Conservation (phyloP, 768 basidiomycete species). For the Melanogaster broomeanus region DNA sequence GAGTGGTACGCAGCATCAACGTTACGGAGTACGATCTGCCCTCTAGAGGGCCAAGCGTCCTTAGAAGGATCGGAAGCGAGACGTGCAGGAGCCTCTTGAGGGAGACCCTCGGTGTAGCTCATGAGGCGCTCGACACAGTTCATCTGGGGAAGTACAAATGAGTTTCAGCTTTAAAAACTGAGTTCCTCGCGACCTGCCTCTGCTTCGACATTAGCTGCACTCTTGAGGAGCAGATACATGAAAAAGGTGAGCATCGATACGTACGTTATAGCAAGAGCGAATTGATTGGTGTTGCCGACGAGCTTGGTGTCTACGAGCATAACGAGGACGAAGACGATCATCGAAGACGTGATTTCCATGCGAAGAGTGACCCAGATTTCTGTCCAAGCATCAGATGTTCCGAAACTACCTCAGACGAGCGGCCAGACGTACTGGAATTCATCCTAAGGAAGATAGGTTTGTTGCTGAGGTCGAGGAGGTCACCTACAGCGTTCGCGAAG, state of each 20-base stretch:
- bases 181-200: conserved; percentile 13
- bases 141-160: conserved; percentile 15
- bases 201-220: conserved; percentile 28
- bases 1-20: conserved; percentile 75
- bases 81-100: conserved; percentile 21
- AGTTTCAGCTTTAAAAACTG: not conserved
- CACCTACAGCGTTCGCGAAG: conserved; percentile 22
- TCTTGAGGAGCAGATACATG: conserved; percentile 29
- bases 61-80: conserved; percentile 22
- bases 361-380: conserved; percentile 35
- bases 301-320: conserved; percentile 28
- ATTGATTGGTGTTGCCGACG: conserved; percentile 25
- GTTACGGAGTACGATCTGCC: conserved; percentile 64
- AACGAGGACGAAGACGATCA: conserved; percentile 23
- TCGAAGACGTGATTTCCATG: conserved; percentile 30
- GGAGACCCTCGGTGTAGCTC: conserved; percentile 23
- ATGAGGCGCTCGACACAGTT: conserved; percentile 31
- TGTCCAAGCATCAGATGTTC: conserved; percentile 4
- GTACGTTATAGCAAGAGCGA: conserved; percentile 31
- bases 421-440: conserved; percentile 20
- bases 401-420: not conserved
- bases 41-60: conserved; percentile 35
- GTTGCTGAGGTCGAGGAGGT: conserved; percentile 27
- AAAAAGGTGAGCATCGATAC: conserved; percentile 24
- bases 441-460: conserved; percentile 28